A percentile compares a stretch with the other conserved stretches of the same genome.
These are phyloP conservation scores for Suhomyces bokatorum DNA, from an alignment of 1,139 yeast species.

Conservation along the genomic window DNA sequence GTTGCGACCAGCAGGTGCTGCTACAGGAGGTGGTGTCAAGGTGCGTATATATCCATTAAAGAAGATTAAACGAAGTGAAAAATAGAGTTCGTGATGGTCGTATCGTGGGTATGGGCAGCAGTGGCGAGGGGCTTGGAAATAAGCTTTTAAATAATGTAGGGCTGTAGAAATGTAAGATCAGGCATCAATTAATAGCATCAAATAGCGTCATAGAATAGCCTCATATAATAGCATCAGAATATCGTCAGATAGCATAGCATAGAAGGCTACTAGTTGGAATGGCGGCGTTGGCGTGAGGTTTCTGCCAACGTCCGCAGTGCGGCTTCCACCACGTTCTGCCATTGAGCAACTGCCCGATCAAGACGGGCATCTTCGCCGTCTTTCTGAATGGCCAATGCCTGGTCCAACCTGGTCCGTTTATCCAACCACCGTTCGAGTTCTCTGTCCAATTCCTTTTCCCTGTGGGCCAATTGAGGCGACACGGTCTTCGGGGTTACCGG, in stretches of 20 bases:
- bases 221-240: no score
- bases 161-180: no score
- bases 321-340: not conserved
- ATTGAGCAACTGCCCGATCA: not conserved
- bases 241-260: no score
- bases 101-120: not conserved
- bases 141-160: no score
- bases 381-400: not conserved
- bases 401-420: not conserved
- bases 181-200: no score
- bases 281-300: not conserved
- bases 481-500: slow-evolving; percentile 1
- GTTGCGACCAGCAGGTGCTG: no score
- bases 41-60: not conserved
- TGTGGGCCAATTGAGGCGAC: not conserved
- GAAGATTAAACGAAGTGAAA: not conserved
- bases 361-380: not conserved
- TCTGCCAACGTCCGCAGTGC: not conserved
- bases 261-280: not conserved
- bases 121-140: not conserved
- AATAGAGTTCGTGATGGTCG: not conserved
- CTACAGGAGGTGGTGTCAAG: not conserved
- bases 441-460: not conserved
- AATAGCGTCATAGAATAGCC: no score
- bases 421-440: slow-evolving; percentile 1